phyloP scores from a whole-genome alignment of 2,329 filamentous ascomycete genomes.

The Ophiostoma montium region DNA sequence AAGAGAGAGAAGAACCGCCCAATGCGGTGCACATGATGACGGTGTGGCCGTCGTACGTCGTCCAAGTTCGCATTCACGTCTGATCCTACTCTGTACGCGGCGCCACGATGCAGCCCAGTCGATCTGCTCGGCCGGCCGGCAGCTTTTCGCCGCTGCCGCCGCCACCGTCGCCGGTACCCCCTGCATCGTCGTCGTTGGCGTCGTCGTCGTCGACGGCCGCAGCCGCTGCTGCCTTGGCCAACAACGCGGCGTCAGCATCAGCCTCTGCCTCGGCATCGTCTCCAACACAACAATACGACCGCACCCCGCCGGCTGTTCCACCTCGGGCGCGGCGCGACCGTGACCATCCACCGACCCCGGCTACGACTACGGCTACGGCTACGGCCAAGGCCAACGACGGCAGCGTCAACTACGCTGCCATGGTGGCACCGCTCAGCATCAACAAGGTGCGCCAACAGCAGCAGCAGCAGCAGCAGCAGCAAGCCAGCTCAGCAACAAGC shows the following conservation, averaged over 20 bases:
- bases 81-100: conserved; percentile 14
- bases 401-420: conserved; percentile 8
- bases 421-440: conserved; percentile 25
- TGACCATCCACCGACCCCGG: too few relatives aligned
- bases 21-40: conserved; percentile 27
- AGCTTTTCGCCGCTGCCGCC: conserved; percentile 41
- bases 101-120: conserved; percentile 32
- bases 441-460: conserved; percentile 25
- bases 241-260: conserved; percentile 9
- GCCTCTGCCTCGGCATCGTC: conserved; percentile 8
- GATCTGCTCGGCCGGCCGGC: conserved; percentile 34
- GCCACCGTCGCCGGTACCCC: not conserved
- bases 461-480: conserved; percentile 1
- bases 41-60: conserved; percentile 10
- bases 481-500: not conserved
- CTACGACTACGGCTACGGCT: too few relatives aligned
- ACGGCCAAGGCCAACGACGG: too few relatives aligned
- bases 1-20: too few relatives aligned
- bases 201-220: conserved; percentile 1
- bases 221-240: conserved; percentile 13
- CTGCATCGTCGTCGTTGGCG: too few relatives aligned
- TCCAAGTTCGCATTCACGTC: not conserved
- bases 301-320: conserved; percentile 16
- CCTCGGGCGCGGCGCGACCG: conserved; percentile 26
- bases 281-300: not conserved